phyloP scores from a whole-genome alignment of 495 filamentous ascomycete species.

The Penicillium diatomitis region DNA sequence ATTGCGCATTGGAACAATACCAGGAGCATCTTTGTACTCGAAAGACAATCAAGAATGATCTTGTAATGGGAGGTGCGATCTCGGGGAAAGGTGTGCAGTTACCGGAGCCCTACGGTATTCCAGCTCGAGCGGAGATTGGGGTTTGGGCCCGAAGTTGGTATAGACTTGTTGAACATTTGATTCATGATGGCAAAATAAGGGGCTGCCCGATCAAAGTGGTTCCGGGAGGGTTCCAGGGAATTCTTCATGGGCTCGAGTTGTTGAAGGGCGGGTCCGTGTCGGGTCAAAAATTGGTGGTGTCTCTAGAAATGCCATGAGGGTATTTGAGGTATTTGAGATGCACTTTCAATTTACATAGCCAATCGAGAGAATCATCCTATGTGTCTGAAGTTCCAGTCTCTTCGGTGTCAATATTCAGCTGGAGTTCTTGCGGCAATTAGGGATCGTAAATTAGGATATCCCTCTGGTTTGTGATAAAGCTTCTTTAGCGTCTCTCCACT shows the following conservation, averaged over 20 bases:
- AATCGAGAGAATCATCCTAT: background rate
- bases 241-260: conserved; percentile 17
- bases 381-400: background rate
- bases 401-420: too few species aligned
- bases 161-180: conserved; percentile 10
- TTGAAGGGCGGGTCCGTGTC: conserved; percentile 17
- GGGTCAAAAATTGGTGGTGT: conserved; percentile 23
- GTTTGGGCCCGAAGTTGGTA: conserved; percentile 14
- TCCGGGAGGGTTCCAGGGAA: conserved; percentile 17
- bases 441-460: too few species aligned
- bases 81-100: conserved; percentile 19
- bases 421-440: too few species aligned
- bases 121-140: conserved; percentile 14
- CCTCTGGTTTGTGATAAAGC: too few species aligned
- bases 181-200: conserved; percentile 13
- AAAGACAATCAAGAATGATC: conserved; percentile 19
- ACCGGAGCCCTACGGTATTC: conserved; percentile 19
- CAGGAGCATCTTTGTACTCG: conserved; percentile 15
- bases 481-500: too few species aligned
- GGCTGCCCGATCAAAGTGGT: conserved; percentile 14
- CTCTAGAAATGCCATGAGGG: background rate
- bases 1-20: conserved; percentile 29
- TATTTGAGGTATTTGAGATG: too few species aligned
- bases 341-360: background rate
- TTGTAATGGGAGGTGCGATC: conserved; percentile 22